phyloP scores from a whole-genome alignment of 148 eudicot genomes.

The Rhododendron simsii region DNA sequence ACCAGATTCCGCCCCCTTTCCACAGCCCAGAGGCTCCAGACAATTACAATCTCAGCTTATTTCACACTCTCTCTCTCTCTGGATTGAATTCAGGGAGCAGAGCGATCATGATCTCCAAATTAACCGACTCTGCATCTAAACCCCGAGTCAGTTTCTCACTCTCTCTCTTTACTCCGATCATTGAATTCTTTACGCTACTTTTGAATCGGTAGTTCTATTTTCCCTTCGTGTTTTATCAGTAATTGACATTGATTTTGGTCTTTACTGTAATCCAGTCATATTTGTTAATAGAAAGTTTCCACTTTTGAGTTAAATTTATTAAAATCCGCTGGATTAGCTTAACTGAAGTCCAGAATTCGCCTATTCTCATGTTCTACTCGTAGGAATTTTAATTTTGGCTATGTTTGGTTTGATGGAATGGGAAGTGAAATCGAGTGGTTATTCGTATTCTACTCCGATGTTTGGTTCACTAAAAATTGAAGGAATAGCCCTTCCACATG shows the following conservation, averaged over 20 bases:
- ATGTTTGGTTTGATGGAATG: no score
- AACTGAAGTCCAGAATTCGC: neutral
- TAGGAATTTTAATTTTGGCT: neutral
- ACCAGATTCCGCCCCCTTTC: neutral
- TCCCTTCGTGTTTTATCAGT: neutral
- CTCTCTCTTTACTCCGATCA: neutral
- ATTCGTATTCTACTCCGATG: no score
- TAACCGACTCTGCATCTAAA: constrained; percentile 18
- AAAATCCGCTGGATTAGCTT: neutral
- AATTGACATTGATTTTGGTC: neutral
- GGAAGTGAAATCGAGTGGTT: no score
- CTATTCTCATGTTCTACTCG: neutral
- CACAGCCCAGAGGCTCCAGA: neutral
- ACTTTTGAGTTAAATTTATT: neutral
- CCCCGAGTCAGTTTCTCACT: constrained; percentile 24
- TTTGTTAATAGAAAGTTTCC: neutral
- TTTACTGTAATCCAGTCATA: neutral
- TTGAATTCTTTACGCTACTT: neutral
- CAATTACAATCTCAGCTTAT: neutral
- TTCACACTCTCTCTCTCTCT: neutral
- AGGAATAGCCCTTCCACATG: no score
- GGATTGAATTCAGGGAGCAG: neutral
- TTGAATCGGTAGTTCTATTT: neutral
- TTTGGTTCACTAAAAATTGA: no score
- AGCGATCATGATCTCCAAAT: constrained; percentile 24